Conservation (phyloP, 345 rosid species). For the Citrus australasica region DNA sequence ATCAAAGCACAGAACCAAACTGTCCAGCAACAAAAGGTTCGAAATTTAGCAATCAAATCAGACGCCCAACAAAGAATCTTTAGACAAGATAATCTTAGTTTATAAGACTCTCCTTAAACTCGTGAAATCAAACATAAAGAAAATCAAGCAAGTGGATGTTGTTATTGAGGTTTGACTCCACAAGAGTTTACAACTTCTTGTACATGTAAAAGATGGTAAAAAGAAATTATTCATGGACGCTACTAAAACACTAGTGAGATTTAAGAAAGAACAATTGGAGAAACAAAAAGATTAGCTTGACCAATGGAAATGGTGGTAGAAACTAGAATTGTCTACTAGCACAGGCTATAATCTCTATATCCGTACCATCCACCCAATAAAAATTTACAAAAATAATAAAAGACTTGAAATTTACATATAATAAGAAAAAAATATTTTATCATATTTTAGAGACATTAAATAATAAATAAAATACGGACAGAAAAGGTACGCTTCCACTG, state of each 20-base stretch:
- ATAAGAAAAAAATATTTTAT: no score
- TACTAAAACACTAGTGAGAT: not conserved
- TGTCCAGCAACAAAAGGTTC: constrained; percentile 28
- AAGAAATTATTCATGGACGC: constrained; percentile 28
- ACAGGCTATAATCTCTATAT: constrained; percentile 40
- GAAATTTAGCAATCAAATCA: constrained; percentile 24
- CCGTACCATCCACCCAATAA: constrained; percentile 24
- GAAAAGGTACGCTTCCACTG: constrained; percentile 19
- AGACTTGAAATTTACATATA: not conserved
- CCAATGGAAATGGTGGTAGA: constrained; percentile 40
- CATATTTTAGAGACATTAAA: not conserved
- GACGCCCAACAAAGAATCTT: constrained; percentile 26
- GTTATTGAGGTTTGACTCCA: constrained; percentile 30
- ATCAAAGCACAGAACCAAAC: constrained; percentile 32
- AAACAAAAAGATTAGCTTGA: constrained; percentile 31
- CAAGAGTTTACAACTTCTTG: not conserved
- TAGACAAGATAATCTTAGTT: constrained; percentile 24
- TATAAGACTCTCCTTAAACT: constrained; percentile 14
- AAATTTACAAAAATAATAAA: not conserved
- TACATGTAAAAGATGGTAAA: constrained; percentile 12
- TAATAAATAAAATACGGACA: constrained; percentile 14
- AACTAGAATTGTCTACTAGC: constrained; percentile 43
- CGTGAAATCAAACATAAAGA: constrained; percentile 19
- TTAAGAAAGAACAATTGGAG: constrained; percentile 34
- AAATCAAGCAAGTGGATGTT: constrained; percentile 18